Base-by-base conservation (phyloP, 2,329 filamentous ascomycete species). In the Arthrobotrys entomopaga region DNA sequence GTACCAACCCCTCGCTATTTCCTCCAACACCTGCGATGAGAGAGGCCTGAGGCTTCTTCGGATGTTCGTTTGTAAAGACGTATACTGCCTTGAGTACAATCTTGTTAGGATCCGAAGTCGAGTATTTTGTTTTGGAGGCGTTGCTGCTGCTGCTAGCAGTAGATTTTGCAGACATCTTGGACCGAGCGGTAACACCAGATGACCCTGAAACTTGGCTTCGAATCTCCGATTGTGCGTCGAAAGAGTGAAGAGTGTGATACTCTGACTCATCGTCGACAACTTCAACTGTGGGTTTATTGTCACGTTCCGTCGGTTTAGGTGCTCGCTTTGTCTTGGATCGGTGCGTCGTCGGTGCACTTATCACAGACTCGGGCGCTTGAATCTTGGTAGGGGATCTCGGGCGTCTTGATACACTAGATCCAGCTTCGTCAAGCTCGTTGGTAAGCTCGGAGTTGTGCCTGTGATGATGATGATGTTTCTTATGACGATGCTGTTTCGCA, bases 31-130 rank as follows among this genome's bases (percentile, higher is more conserved):
- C 92, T 0, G 92, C 92, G 40, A 97, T 86, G 65, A 99, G 87
- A 81, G 97, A 91, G 15, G 92, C 93, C n/a, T 91, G 88, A 0
- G 95, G 94, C n/a, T 91, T 93, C 80, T 90, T 91, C 77, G 91
- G 89, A 79, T 92, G 96, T 69, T 91, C 87, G 81, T 96, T 95
- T 82, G 93, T 93, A 85, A 96, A 98, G 65, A 90, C 86, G 81
- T 96, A 98, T 2, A 98, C 95, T 10, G 90, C 95, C 79, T 91
- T 91, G 82, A 99, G 94, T 76, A 97, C 89, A 80, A 99, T 95
- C 86, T 99, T 99, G 83, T 96, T 89, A 0, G 94, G 93, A 80
- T 98, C 92, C 77, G 91, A 91, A 26, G 93, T 97, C 40, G 88
- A 87, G 82, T 97, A 98, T 77, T 89, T 86, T 2, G 91, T 93